Evolutionary conservation across 164 flowering plant genomes (phyloP).

Genomic region (Stephania cephalantha): DNA sequence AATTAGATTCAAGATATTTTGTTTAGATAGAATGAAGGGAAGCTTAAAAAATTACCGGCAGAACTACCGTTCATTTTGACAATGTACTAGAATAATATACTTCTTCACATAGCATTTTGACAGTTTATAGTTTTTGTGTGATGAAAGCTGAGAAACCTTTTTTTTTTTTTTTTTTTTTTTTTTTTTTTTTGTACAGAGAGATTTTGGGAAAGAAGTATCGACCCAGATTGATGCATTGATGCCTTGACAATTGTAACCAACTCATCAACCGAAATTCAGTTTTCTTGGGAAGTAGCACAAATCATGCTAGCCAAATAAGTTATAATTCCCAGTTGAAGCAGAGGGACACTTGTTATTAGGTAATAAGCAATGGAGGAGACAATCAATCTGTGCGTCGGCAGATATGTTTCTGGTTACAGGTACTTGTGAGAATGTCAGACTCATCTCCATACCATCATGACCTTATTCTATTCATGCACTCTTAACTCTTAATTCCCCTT

Average conservation of each 20-base stretch:
- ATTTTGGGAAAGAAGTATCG: not conserved
- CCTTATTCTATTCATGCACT: conserved; percentile 18
- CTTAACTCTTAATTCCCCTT: conserved; percentile 17
- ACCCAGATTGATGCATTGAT: not conserved
- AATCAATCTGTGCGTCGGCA: conserved; percentile 21
- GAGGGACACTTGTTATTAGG: conserved; percentile 12
- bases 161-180: too few species aligned
- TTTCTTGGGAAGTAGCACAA: not conserved
- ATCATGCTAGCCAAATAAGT: not conserved
- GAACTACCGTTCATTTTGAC: too few species aligned
- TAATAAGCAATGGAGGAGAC: conserved; percentile 10
- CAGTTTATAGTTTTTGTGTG: too few species aligned
- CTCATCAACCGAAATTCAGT: not conserved
- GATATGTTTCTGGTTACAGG: conserved; percentile 21
- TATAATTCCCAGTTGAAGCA: not conserved
- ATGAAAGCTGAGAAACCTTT: too few species aligned
- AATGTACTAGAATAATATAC: not conserved
- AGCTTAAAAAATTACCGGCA: not conserved
- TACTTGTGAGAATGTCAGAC: conserved; percentile 21
- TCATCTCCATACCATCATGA: conserved; percentile 24
- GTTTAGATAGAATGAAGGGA: not conserved
- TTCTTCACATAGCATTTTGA: not conserved
- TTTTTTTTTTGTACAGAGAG: not conserved
- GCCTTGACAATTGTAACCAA: not conserved
- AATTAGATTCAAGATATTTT: not conserved